Percentiles rank a stretch among this genome's conserved stretches.
Evolutionary conservation across 768 basidiomycete species (phyloP).

Genomic region (Ramaria sp.): DNA sequence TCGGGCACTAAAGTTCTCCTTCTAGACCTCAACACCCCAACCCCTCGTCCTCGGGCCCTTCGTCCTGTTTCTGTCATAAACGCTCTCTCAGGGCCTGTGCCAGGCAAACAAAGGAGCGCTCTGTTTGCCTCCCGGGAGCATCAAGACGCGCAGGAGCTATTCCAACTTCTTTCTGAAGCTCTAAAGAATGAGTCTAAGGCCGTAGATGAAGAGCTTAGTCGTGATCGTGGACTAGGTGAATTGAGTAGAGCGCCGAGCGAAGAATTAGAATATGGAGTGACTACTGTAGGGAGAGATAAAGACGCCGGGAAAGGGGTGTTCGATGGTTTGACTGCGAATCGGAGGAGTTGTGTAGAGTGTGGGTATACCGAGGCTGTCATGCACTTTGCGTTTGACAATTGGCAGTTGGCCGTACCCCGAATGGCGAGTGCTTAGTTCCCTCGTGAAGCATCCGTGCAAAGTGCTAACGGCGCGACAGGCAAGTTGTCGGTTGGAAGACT

Average conservation of each 20-base stretch:
- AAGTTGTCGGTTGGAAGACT: slow-evolving; percentile 66
- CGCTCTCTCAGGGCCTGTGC: slow-evolving; percentile 47
- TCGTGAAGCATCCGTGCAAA: background rate
- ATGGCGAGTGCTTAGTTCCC: slow-evolving; percentile 33
- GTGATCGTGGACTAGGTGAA: slow-evolving; percentile 63
- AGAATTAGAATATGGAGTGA: background rate
- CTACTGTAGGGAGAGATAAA: slow-evolving; percentile 14
- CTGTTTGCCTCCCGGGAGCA: slow-evolving; percentile 86
- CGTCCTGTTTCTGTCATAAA: slow-evolving; percentile 65
- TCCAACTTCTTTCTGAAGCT: slow-evolving; percentile 84
- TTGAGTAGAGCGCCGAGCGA: slow-evolving; percentile 22
- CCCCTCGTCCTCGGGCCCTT: slow-evolving; percentile 44
- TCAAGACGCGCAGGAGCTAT: slow-evolving; percentile 98
- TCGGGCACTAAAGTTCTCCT: background rate
- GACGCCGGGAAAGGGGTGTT: slow-evolving; percentile 63
- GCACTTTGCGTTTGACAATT: slow-evolving; percentile 82
- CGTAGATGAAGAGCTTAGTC: slow-evolving; percentile 58
- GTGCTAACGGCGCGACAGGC: slow-evolving; percentile 28
- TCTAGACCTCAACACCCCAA: slow-evolving; percentile 57
- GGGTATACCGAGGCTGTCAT: slow-evolving; percentile 92
- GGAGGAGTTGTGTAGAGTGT: slow-evolving; percentile 79
- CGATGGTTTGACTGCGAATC: slow-evolving; percentile 84
- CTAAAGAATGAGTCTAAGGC: slow-evolving; percentile 75
- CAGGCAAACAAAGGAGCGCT: slow-evolving; percentile 40
- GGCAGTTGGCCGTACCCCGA: slow-evolving; percentile 68